Base-by-base conservation (phyloP, 371 early-diverging fungal genomes). In the Choanephora cucurbitarum region DNA sequence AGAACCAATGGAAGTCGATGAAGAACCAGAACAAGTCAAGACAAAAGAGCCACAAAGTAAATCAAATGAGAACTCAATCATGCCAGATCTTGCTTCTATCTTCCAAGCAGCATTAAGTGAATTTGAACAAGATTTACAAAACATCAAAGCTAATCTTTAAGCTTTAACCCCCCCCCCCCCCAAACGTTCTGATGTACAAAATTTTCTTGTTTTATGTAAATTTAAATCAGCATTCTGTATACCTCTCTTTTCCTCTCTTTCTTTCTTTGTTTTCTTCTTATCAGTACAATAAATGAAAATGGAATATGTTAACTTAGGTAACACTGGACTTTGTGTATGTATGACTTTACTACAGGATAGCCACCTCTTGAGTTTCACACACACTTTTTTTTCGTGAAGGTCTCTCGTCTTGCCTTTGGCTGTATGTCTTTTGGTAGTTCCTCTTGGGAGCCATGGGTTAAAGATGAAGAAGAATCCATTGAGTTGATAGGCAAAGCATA, bases 401-500 rank as follows among this genome's bases (percentile, higher is more conserved):
- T 55, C 13, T 55, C 55, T 13, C 55, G 55, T 2, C 33, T 55
- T n/a, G 45, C 39, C 22, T 28, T 55, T n/a, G 60, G 60, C 13
- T 52, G 54, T 37, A 60, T 60, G 60, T 48, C 49, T 18, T 60
- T 42, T 24, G 60, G 60, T 6, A 31, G 41, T 7, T 54, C 60
- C 0, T 37, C 50, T 39, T 64, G 54, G 58, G 15, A 24, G 42
- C 2, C 48, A 11, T 64, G 64, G 64, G 47, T 64, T 7, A 59
- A 72, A 9, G 69, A 75, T 19, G 69, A 63, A 37, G 62, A 70
- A 19, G 69, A 74, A 37, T 55, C 67, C 4, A 31, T 77, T 15
- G 60, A 59, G 8, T 17, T 75, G 31, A 74, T 80, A 50, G 67
- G 72, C 18, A 41, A 61, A 13, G 77, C 77, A 5, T 77, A 66